Base-by-base conservation (phyloP, 2,329 filamentous ascomycete species). In the Lasiodiplodia theobromae region DNA sequence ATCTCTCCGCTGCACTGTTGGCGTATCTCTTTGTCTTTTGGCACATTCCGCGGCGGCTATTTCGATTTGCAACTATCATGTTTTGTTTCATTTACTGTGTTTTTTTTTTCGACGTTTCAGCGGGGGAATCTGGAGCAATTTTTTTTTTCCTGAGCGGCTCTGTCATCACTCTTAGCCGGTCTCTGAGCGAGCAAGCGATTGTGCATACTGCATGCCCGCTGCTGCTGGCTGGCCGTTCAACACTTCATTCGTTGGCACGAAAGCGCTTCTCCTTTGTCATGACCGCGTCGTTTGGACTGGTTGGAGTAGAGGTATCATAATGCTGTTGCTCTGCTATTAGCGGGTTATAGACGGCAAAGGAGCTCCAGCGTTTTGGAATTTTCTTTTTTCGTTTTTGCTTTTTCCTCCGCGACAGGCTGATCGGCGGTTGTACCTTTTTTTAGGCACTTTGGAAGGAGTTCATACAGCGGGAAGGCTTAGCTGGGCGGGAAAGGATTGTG, bases 151-250 rank as follows among this genome's bases (percentile, higher is more conserved):
- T 25, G 52, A 66, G 51, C 63, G 51, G 37, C 25, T 56, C 25
- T 66, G 49, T 66, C 34, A 56, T 66, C 10, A 63, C 21, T 63
- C 28, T 51, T 31, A 63, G 60, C 60, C 60, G 60, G 60, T 63
- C 60, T 63, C 60, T 52, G 60, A 78, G 76, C 71, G 60, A 63
- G 60, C 60, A 38, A 63, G 44, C 44, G 60, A 63, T n/a, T 63
- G 60, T 63, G 60, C 60, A 63, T 63, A 63, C 38, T 51, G 60
- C 60, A 63, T 63, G 60, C 60, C 21, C 44, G 31, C 60, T 51
- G 60, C 60, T 63, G 60, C 60, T 63, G 60, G 60, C 60, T 52
- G 60, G 60, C 44, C 60, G 60, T 63, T 63, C 44, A 49, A 49
- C 28, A 31, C 28, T 47, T 51, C 60, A 63, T 28, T 63, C 60